Evolutionary conservation across 2,329 filamentous ascomycete species (phyloP).

Genomic region (Tricladium varicosporioides): DNA sequence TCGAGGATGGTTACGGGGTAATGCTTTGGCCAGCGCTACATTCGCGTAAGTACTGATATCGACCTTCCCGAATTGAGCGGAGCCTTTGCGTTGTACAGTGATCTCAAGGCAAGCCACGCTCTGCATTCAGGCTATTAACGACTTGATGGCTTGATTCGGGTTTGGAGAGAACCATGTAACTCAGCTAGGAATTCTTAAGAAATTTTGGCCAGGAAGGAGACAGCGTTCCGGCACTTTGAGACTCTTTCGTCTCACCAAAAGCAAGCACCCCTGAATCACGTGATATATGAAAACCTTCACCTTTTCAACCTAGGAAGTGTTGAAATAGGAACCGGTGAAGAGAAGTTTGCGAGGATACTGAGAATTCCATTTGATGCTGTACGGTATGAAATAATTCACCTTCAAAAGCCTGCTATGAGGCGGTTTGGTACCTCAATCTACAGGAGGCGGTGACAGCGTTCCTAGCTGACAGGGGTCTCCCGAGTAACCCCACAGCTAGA

Average conservation of each 20-base stretch:
- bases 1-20: not conserved
- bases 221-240: not conserved
- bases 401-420: not conserved
- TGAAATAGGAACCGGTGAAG: not conserved
- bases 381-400: not conserved
- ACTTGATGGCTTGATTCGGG: too few species aligned
- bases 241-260: conserved; percentile 1
- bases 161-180: too few species aligned
- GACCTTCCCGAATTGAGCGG: conserved; percentile 13
- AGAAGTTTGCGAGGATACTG: too few species aligned
- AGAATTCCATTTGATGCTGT: too few species aligned
- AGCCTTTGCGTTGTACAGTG: not conserved
- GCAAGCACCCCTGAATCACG: conserved; percentile 1
- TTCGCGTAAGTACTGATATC: too few species aligned
- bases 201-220: too few species aligned
- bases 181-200: too few species aligned
- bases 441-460: conserved; percentile 13
- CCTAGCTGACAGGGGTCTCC: not conserved
- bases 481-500: conserved; percentile 13
- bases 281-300: not conserved
- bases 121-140: not conserved
- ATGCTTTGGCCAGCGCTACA: not conserved
- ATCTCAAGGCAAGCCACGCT: not conserved
- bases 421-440: not conserved
- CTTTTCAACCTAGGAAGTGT: not conserved